These are phyloP conservation scores for Leucocoprinus sp. DNA, from an alignment of 768 basidiomycete species.

Conservation along the genomic window DNA sequence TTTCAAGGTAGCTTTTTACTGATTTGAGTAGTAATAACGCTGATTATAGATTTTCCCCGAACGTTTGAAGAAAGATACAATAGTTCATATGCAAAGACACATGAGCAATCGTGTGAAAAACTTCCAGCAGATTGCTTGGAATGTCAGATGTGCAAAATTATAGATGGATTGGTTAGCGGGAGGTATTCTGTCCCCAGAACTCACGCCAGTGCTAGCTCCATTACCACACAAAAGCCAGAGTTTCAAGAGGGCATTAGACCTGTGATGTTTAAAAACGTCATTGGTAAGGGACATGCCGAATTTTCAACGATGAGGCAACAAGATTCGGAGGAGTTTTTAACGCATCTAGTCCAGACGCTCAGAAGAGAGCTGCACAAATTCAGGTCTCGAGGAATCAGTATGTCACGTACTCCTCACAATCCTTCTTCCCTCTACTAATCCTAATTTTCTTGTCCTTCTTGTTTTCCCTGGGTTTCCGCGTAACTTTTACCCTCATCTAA, in stretches of 20 bases:
- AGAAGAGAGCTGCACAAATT: conserved; percentile 54
- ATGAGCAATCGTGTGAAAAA: conserved; percentile 11
- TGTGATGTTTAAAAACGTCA: conserved; percentile 74
- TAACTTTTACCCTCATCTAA: background rate
- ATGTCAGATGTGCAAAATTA: conserved; percentile 90
- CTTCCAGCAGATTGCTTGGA: conserved; percentile 85
- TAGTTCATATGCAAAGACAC: conserved; percentile 37
- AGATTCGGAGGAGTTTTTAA: conserved; percentile 92
- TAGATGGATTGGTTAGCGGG: conserved; percentile 88
- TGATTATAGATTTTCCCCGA: too few relatives aligned
- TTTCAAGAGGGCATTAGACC: conserved; percentile 87
- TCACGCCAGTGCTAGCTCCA: conserved; percentile 8
- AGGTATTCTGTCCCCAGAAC: conserved; percentile 65
- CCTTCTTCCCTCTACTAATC: background rate
- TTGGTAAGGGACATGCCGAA: conserved; percentile 90
- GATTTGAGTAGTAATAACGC: too few relatives aligned
- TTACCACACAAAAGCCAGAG: conserved; percentile 32
- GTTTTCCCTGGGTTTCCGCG: too few relatives aligned
- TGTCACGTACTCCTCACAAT: conserved; percentile 5
- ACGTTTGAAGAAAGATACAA: conserved; percentile 69
- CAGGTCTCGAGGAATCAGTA: conserved; percentile 29
- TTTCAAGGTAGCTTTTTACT: too few relatives aligned
- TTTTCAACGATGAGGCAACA: conserved; percentile 97
- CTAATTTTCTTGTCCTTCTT: background rate
- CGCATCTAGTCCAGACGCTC: conserved; percentile 67